Evolutionary conservation across 108 stramenopile species (phyloP), one percentile per base, ranked within the genome.

Genomic region (Ochromonas danica): DNA sequence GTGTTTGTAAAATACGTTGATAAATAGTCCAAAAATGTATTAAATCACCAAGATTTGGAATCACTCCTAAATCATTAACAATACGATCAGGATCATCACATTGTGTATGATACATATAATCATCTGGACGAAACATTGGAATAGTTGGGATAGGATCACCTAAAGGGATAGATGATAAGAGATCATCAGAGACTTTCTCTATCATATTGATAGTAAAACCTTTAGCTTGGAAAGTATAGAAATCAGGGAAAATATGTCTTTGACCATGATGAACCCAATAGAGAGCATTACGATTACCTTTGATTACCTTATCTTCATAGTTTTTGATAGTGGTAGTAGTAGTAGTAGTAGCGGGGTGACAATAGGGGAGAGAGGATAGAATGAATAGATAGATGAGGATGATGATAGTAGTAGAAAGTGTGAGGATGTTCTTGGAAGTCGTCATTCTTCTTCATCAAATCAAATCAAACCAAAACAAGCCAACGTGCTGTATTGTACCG

Each of bases 11-110:
- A 33, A 67, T 25, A 31, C 63, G 17, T 31, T 67, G 17, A 22
- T 31, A 67, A 3, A 67, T 33, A 25, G 14, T 6, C 14, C 30
- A 6, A 67, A 31, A 67, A 28, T 25, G 17, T 10, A 35, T 31
- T 31, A 31, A 67, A 67, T 67, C 25, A 10, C 63, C 63, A 3
- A 67, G 6, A 67, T 67, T 67, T 36, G 63, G 33, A 31, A 67
- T 36, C 33, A 67, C 6, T 35, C 63, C 63, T 35, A 67, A 36
- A 22, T 67, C 63, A 36, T 67, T 67, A 25, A 67, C 31, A 3
- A 67, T 67, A 35, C 63, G 63, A 67, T 67, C 63, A 10, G 63
- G 63, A 67, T 67, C 63, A 10, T 67, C 63, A 36, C 63, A 67
- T 28, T 67, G 63, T 10, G 63, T 67, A 33, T 67, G 63, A 36